These are phyloP conservation scores for Diaporthe vaccinii DNA, from an alignment of 2,329 filamentous ascomycete species.

Conservation along the genomic window DNA sequence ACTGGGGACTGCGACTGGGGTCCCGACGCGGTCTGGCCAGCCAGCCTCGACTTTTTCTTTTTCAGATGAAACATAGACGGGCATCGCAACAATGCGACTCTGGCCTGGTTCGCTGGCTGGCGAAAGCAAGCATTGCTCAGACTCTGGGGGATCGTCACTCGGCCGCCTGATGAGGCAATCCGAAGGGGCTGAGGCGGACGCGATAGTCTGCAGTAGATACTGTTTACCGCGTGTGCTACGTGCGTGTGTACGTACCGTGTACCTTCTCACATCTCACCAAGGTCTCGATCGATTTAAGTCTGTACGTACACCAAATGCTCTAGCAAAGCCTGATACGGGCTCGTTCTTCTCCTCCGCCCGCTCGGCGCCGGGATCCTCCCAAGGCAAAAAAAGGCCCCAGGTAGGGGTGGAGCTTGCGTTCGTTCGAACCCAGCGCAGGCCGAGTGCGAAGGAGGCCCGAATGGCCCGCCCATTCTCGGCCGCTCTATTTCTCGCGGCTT, in stretches of 20 bases:
- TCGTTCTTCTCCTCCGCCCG: not conserved
- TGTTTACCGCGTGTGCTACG: not conserved
- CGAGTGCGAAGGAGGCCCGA: conserved; percentile 25
- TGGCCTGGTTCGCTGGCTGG: conserved; percentile 8
- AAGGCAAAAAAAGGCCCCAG: not conserved
- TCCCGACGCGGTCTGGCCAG: conserved; percentile 5
- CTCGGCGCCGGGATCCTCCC: conserved; percentile 25
- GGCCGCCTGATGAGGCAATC: conserved; percentile 25
- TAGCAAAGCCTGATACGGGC: conserved; percentile 7
- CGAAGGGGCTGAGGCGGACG: conserved; percentile 27
- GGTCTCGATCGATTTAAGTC: conserved; percentile 3
- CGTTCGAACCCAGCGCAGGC: conserved; percentile 18
- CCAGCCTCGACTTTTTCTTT: conserved; percentile 2
- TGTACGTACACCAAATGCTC: not conserved
- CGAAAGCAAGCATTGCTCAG: conserved; percentile 20
- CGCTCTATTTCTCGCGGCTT: conserved; percentile 33
- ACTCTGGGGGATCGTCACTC: conserved; percentile 18
- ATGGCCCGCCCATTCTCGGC: conserved; percentile 30
- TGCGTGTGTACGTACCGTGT: not conserved
- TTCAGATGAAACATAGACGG: conserved; percentile 28
- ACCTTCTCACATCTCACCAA: too few species aligned
- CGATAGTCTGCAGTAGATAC: not conserved
- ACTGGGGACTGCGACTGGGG: not conserved
- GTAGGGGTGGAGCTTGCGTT: conserved; percentile 16
- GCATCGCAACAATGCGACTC: conserved; percentile 18